phyloP scores from a whole-genome alignment of 352 stramenopile species.

The Phytophthora pinifolia region DNA sequence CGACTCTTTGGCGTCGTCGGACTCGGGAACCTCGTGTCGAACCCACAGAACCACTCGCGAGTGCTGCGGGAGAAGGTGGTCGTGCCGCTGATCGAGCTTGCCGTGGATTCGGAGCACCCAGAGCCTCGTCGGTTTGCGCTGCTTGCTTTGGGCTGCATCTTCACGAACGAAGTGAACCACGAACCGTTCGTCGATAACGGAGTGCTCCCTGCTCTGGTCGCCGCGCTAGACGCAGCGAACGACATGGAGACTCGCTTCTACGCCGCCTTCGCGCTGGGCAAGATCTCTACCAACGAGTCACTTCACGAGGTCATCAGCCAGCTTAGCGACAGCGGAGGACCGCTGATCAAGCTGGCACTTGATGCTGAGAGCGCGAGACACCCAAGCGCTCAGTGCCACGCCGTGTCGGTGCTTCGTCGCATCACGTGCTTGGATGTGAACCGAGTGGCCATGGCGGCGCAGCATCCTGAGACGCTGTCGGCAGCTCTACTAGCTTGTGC shows the following conservation, averaged over 20 bases:
- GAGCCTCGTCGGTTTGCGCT: constrained; percentile 81
- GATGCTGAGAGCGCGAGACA: constrained; percentile 47
- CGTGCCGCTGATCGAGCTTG: constrained; percentile 54
- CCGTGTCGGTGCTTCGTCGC: constrained; percentile 88
- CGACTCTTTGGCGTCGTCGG: constrained; percentile 88
- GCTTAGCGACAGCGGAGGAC: constrained; percentile 46
- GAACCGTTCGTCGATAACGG: constrained; percentile 63
- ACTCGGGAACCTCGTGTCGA: constrained; percentile 90
- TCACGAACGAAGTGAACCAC: constrained; percentile 68
- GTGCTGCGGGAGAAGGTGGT: constrained; percentile 69
- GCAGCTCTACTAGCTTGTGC: constrained; percentile 50
- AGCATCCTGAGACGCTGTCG: constrained; percentile 55
- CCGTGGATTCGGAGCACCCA: constrained; percentile 33
- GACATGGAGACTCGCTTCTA: constrained; percentile 93
- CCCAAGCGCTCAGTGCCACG: constrained; percentile 84
- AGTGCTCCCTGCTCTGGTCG: constrained; percentile 72
- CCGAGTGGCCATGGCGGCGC: constrained; percentile 76
- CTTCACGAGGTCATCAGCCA: constrained; percentile 69
- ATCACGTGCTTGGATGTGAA: constrained; percentile 85
- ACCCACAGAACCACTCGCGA: constrained; percentile 75
- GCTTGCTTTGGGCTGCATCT: constrained; percentile 85
- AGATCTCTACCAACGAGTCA: constrained; percentile 85
- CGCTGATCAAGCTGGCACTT: constrained; percentile 58
- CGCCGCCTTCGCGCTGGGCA: constrained; percentile 92
- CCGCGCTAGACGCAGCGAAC: constrained; percentile 56